Evolutionary conservation across 352 stramenopile genomes (phyloP).

Genomic region (Pythium phragmitis): DNA sequence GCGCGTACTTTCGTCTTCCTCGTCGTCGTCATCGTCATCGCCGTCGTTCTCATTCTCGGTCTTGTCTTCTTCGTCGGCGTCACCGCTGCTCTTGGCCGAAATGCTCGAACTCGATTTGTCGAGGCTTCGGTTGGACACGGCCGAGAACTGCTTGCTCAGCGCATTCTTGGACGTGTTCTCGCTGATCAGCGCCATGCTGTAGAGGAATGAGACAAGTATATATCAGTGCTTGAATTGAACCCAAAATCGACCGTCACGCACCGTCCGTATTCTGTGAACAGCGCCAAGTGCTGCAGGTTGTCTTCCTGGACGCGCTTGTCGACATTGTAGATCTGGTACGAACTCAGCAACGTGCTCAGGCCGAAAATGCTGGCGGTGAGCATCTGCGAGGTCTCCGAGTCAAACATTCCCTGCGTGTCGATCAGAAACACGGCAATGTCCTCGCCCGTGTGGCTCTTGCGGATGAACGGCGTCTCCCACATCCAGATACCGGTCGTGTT

Average conservation of each 20-base stretch:
- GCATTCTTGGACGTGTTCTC: conserved; percentile 31
- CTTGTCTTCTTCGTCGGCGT: conserved; percentile 18
- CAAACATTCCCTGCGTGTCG: conserved; percentile 99
- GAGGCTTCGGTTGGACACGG: conserved; percentile 24
- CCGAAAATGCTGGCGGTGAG: conserved; percentile 99
- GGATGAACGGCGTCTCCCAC: conserved; percentile 98
- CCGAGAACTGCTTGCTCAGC: conserved; percentile 25
- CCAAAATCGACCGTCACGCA: conserved; percentile 38
- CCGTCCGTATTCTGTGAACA: conserved; percentile 99
- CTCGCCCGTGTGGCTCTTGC: conserved; percentile 80
- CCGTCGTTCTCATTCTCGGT: conserved; percentile 15
- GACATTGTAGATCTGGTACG: conserved; percentile 99
- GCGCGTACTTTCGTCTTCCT: conserved; percentile 31
- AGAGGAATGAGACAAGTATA: background rate
- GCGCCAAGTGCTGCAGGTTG: conserved; percentile 97
- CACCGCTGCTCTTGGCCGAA: conserved; percentile 33
- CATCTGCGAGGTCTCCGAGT: conserved; percentile 98
- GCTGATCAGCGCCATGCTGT: conserved; percentile 66
- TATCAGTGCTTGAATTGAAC: background rate
- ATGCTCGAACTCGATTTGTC: conserved; percentile 43
- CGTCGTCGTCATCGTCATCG: conserved; percentile 24
- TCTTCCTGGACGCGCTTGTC: conserved; percentile 99
- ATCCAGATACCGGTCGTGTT: conserved; percentile 99
- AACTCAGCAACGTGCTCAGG: conserved; percentile 94
- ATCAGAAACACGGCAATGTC: conserved; percentile 96